These are phyloP conservation scores for Penicillium sp. DNA, from an alignment of 2,329 filamentous ascomycete species.

Conservation along the genomic window DNA sequence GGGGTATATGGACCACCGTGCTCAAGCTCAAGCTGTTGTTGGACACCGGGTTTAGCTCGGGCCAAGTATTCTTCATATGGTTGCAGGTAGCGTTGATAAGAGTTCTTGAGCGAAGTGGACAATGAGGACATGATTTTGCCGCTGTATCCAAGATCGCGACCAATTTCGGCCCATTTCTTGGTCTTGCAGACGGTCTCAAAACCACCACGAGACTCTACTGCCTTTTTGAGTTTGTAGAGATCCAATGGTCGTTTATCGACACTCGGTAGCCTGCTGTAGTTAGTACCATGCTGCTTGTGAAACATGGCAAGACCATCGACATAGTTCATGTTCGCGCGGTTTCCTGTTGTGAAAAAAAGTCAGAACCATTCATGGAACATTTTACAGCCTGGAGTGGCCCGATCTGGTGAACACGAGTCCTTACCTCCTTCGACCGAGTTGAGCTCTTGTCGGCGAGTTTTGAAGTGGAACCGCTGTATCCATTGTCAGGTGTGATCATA, in stretches of 20 bases:
- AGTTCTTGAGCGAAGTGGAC: slow-evolving; percentile 96
- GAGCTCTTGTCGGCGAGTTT: slow-evolving; percentile 90
- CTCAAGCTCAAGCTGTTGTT: slow-evolving; percentile 88
- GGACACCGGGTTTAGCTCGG: slow-evolving; percentile 89
- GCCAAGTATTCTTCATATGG: slow-evolving; percentile 94
- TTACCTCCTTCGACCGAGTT: slow-evolving; percentile 97
- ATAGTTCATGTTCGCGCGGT: slow-evolving; percentile 91
- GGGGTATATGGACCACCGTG: slow-evolving; percentile 87
- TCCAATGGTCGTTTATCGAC: slow-evolving; percentile 97
- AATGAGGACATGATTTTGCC: slow-evolving; percentile 99
- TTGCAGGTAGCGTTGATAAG: slow-evolving; percentile 93
- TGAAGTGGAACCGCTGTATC: slow-evolving; percentile 85
- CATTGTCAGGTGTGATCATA: slow-evolving; percentile 26
- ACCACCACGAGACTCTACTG: slow-evolving; percentile 87
- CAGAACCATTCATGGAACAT: slow-evolving; percentile 31
- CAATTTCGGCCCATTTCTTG: slow-evolving; percentile 99
- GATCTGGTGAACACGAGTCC: slow-evolving; percentile 30
- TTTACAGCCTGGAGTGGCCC: slow-evolving; percentile 26
- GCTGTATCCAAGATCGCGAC: slow-evolving; percentile 91
- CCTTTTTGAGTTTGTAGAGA: slow-evolving; percentile 92
- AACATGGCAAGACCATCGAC: slow-evolving; percentile 93
- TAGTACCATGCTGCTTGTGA: slow-evolving; percentile 93
- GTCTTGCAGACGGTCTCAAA: slow-evolving; percentile 96
- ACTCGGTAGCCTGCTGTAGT: slow-evolving; percentile 87
- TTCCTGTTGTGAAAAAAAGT: slow-evolving; percentile 58